Evolutionary conservation across 306 rosid genomes (phyloP).

Genomic region (Ochetophila trinervis): DNA sequence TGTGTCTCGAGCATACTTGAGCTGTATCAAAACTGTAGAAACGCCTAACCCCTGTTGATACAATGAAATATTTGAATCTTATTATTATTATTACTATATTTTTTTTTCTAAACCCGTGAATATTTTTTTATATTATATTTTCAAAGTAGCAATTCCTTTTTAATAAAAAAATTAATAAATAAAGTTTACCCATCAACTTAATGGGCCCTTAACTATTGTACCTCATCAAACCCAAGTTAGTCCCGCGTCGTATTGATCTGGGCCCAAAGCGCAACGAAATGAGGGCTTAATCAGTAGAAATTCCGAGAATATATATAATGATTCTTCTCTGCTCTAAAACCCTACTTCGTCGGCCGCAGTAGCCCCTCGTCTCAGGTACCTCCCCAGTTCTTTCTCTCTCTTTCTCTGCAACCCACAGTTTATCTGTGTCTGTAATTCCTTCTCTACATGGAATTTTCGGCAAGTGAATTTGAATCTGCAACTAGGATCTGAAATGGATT

Average conservation of each 20-base stretch:
- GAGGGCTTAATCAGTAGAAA: too few relatives aligned
- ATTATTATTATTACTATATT: background rate
- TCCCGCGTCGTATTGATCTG: too few relatives aligned
- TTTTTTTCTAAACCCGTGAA: too few relatives aligned
- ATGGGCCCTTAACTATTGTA: background rate
- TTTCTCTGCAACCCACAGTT: background rate
- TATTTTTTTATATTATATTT: too few relatives aligned
- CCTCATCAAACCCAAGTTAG: background rate
- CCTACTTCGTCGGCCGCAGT: constrained; percentile 39
- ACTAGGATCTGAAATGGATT: background rate
- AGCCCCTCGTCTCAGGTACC: constrained; percentile 1
- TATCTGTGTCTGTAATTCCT: background rate
- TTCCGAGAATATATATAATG: constrained; percentile 4
- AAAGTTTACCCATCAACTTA: too few relatives aligned
- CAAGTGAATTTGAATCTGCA: background rate
- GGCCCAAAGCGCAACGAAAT: too few relatives aligned
- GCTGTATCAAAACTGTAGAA: too few relatives aligned
- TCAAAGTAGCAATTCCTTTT: too few relatives aligned
- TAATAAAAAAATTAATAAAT: too few relatives aligned
- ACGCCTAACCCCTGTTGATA: too few relatives aligned
- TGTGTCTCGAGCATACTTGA: too few relatives aligned
- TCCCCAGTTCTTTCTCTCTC: background rate
- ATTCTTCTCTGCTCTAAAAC: constrained; percentile 26
- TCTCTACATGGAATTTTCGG: background rate
- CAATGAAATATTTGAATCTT: too few relatives aligned